Conservation (phyloP, 257 asterid genomes). For the Paraleonurus japonicus region DNA sequence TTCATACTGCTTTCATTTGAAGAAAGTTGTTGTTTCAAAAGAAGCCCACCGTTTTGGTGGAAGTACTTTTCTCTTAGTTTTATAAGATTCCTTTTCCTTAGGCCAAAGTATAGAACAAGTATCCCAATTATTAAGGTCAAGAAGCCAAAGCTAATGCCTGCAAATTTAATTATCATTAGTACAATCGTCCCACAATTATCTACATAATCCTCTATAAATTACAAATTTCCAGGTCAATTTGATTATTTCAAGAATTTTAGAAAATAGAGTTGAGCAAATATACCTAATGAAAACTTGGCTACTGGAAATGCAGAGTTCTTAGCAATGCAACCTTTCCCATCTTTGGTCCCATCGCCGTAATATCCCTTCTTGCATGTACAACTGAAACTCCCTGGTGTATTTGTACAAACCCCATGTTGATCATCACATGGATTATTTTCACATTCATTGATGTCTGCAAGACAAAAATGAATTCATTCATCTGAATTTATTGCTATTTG, state of each 20-base stretch:
- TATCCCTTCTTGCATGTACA: conserved; percentile 58
- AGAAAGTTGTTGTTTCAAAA: conserved; percentile 35
- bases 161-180: conserved; percentile 1
- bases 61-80: conserved; percentile 41
- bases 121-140: conserved; percentile 15
- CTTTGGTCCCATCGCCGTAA: conserved; percentile 38
- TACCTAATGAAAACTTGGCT: conserved; percentile 50
- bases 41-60: conserved; percentile 40
- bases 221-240: background rate
- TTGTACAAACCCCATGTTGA: conserved; percentile 38
- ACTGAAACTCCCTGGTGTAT: conserved; percentile 33
- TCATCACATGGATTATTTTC: conserved; percentile 39
- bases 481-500: too few species aligned
- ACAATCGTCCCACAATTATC: background rate
- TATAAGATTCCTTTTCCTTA: conserved; percentile 29
- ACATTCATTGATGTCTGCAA: conserved; percentile 57
- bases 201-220: too few species aligned
- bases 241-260: background rate
- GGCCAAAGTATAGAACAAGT: conserved; percentile 21
- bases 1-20: conserved; percentile 29
- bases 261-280: background rate
- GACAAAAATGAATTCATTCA: background rate
- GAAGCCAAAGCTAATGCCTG: conserved; percentile 37
- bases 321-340: conserved; percentile 49
- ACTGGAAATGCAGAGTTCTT: conserved; percentile 41